Percentiles rank a stretch among this genome's conserved stretches.
These are phyloP conservation scores for Aspergillus campestris DNA, from an alignment of 495 filamentous ascomycete genomes.

Conservation along the genomic window DNA sequence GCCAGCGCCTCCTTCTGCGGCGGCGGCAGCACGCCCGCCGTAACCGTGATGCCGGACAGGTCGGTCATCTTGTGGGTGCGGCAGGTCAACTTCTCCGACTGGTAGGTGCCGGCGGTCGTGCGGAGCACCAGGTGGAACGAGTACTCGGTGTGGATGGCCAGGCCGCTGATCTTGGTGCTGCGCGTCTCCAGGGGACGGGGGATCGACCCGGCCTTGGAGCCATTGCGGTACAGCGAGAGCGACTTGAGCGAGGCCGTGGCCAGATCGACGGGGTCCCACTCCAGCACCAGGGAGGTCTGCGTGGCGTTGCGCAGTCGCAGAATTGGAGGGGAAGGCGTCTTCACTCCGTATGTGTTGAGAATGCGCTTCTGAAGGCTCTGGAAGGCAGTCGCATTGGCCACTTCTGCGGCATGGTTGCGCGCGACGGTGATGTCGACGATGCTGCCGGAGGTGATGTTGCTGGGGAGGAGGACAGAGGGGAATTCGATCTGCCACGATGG, in stretches of 20 bases:
- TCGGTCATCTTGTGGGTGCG: conserved; percentile 99
- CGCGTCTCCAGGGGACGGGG: conserved; percentile 76
- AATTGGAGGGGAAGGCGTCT: conserved; percentile 67
- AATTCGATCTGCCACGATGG: conserved; percentile 75
- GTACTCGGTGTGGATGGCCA: conserved; percentile 93
- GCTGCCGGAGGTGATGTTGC: conserved; percentile 85
- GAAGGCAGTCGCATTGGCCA: conserved; percentile 64
- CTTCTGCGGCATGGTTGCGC: conserved; percentile 75
- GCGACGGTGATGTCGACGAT: conserved; percentile 97
- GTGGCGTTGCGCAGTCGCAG: conserved; percentile 92
- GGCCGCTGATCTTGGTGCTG: conserved; percentile 93
- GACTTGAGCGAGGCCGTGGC: conserved; percentile 85
- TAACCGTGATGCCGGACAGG: conserved; percentile 90
- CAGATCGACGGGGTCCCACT: conserved; percentile 93
- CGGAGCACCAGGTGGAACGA: conserved; percentile 86
- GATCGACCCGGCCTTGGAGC: conserved; percentile 89
- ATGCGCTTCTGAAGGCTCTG: conserved; percentile 78
- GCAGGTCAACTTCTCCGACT: conserved; percentile 74
- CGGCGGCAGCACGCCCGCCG: conserved; percentile 75
- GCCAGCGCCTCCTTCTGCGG: conserved; percentile 64
- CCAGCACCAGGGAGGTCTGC: conserved; percentile 92
- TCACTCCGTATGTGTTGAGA: conserved; percentile 72
- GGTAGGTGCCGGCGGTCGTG: conserved; percentile 81
- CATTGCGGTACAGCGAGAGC: conserved; percentile 87
- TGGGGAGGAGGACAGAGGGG: conserved; percentile 91